A percentile compares a stretch with the other conserved stretches of the same genome.
phyloP scores from a whole-genome alignment of 768 basidiomycete genomes.

The Tremella yokohamensis region DNA sequence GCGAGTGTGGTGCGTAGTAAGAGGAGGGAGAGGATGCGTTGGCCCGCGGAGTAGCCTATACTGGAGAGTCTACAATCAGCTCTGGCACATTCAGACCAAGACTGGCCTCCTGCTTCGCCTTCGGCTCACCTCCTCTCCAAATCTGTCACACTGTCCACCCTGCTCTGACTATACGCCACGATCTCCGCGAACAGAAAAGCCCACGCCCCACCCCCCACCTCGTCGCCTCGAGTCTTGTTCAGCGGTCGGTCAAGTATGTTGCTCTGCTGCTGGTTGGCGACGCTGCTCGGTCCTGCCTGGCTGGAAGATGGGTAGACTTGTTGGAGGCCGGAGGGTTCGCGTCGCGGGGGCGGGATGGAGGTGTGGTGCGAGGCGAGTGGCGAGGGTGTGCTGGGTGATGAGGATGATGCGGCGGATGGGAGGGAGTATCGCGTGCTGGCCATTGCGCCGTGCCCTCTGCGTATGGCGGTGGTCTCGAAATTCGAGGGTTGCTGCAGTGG shows the following conservation, averaged over 20 bases:
- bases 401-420: conserved; percentile 19
- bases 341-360: conserved; percentile 1
- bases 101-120: neutral
- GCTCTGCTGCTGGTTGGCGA: conserved; percentile 44
- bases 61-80: conserved; percentile 67
- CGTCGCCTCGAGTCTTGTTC: conserved; percentile 77
- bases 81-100: too few species aligned
- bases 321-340: conserved; percentile 20
- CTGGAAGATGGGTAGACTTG: conserved; percentile 16
- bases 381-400: conserved; percentile 25
- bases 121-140: conserved; percentile 75
- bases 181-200: conserved; percentile 89
- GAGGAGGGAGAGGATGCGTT: conserved; percentile 61
- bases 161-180: conserved; percentile 92
- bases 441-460: too few species aligned
- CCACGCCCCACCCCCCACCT: conserved; percentile 79
- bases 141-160: conserved; percentile 90
- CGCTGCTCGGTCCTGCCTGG: neutral
- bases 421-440: conserved; percentile 26
- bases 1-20: conserved; percentile 47
- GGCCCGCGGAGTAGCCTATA: conserved; percentile 87
- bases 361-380: conserved; percentile 13
- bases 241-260: conserved; percentile 80
- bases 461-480: too few species aligned
- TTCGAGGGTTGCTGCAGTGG: too few species aligned